phyloP scores from a whole-genome alignment of 2,329 filamentous ascomycete species.

The Nothomitra cinnamomea region DNA sequence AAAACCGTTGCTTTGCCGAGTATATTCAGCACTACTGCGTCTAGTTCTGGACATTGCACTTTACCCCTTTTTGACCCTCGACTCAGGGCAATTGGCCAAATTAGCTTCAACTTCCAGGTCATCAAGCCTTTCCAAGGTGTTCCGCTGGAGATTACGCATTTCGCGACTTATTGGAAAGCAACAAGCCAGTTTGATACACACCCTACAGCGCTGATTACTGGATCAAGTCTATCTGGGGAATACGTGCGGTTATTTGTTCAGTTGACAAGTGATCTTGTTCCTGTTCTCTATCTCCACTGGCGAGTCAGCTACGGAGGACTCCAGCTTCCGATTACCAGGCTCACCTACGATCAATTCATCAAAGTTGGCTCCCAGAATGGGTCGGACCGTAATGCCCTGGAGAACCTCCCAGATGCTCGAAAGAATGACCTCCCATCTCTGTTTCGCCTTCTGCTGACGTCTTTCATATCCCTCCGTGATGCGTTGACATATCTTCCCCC shows the following conservation, averaged over 20 bases:
- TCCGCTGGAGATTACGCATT: conserved; percentile 90
- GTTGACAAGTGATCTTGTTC: conserved; percentile 71
- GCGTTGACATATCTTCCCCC: conserved; percentile 59
- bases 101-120: conserved; percentile 86
- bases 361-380: conserved; percentile 27
- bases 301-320: conserved; percentile 58
- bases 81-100: conserved; percentile 78
- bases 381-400: conserved; percentile 14
- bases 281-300: conserved; percentile 78
- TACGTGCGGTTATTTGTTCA: conserved; percentile 88
- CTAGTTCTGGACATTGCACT: conserved; percentile 64
- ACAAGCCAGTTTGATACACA: conserved; percentile 84
- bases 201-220: conserved; percentile 75
- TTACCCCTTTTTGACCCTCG: conserved; percentile 86
- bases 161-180: conserved; percentile 98
- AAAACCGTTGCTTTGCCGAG: conserved; percentile 84
- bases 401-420: conserved; percentile 17
- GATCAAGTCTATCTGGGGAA: conserved; percentile 88
- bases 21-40: conserved; percentile 59
- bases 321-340: conserved; percentile 63
- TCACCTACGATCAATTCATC: conserved; percentile 58
- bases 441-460: conserved; percentile 54
- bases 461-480: conserved; percentile 64
- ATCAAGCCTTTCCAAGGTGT: conserved; percentile 91
- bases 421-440: conserved; percentile 13